Base-by-base conservation (phyloP, 768 basidiomycete genomes). In the Exsudoporus frostii region DNA sequence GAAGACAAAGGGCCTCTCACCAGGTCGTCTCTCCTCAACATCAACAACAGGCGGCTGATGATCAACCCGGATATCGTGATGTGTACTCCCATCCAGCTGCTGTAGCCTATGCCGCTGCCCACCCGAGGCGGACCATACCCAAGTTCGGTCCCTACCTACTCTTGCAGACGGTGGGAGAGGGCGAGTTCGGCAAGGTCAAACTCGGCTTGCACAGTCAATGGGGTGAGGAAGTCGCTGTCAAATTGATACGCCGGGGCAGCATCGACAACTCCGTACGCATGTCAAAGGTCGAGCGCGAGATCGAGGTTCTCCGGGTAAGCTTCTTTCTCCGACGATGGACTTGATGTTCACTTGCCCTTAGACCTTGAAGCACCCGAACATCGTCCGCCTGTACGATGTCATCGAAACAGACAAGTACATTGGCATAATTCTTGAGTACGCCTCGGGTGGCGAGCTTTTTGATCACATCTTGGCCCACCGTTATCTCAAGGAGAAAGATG, bases 341-440 rank as follows among this genome's bases (percentile, higher is more conserved):
- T 32, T 9, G 41, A 48, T 44, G n/a, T 29, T 56, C 5, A 66
- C 56, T n/a, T 15, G 7, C 38, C 34, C 62, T 9, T 67, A 98
- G 95, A 85, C 82, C 50, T 81, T 99, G 55, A 92, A 93, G 68
- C 97, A 99, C 61, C 97, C 97, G 0, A 98, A 98, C 70, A 98
- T 99, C 71, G 97, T 98, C 33, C 86, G 94, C 10, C 76, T 98
- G 41, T 98, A 96, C 80, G 97, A 99, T 67, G 95, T 98, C 20
- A 97, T 99, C 60, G 95, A 98, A 71, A 98, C 97, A 1, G 97
- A 98, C 78, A 98, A 97, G 72, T 98, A 98, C 74, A 98, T 99
- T 63, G 97, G 97, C 34, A 99, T 99, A 67, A 96, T 99, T 61
- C 84, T 99, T 56, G 97, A 98, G 70, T 98, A 96, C 65, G 97